Conservation (phyloP, 148 eudicot genomes). For the Chenopodium formosanum region DNA sequence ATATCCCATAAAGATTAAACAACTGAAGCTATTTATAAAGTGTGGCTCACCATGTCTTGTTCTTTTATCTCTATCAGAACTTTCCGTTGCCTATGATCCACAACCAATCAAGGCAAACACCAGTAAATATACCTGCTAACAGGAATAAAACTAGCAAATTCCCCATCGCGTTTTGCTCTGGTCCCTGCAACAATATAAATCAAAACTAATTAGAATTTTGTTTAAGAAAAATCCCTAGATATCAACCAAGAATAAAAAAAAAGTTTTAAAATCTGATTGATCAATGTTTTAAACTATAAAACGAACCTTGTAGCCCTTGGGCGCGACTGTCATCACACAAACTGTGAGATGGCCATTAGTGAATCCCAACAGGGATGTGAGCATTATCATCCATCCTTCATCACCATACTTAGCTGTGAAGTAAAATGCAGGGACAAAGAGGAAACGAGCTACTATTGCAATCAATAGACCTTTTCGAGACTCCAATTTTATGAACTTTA, state of each 20-base stretch:
- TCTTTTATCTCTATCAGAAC: conserved; percentile 20
- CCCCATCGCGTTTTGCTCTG: conserved; percentile 79
- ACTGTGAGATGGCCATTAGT: conserved; percentile 85
- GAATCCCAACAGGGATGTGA: conserved; percentile 53
- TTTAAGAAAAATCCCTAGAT: not conserved
- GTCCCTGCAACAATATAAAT: conserved; percentile 39
- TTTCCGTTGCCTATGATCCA: conserved; percentile 59
- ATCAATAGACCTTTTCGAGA: conserved; percentile 47
- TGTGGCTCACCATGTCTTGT: not conserved
- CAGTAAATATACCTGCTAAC: conserved; percentile 56
- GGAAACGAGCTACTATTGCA: conserved; percentile 40
- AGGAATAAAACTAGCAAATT: conserved; percentile 58
- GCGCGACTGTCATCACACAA: conserved; percentile 63
- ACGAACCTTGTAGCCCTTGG: conserved; percentile 68
- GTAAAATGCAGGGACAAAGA: conserved; percentile 60
- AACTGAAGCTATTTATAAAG: not conserved
- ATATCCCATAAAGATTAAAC: not conserved
- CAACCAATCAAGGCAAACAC: conserved; percentile 68
- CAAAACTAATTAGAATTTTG: not conserved
- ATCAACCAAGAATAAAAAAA: not conserved
- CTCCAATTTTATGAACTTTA: conserved; percentile 33
- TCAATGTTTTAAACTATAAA: not conserved
- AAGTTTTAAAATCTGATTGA: not conserved
- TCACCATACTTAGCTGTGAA: conserved; percentile 75
- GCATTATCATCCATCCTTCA: conserved; percentile 81